Base-by-base conservation (phyloP, 2,329 filamentous ascomycete genomes). In the Talaromyces sp. region DNA sequence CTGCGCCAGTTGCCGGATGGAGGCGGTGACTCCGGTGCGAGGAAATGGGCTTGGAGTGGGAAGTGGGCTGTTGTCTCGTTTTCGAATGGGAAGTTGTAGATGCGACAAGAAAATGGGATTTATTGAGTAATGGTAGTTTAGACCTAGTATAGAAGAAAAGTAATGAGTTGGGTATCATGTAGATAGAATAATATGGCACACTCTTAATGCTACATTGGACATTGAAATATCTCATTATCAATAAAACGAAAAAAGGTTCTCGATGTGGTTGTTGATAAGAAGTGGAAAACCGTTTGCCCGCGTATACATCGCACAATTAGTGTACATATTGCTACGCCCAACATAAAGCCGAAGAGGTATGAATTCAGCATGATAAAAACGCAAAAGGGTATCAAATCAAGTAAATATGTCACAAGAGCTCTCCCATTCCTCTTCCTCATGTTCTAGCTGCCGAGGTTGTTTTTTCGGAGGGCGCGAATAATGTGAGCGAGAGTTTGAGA, bases 31-130 rank as follows among this genome's bases (percentile, higher is more conserved):
- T 85, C 69, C 77, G 90, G 76, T 64, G 85, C 87, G 27, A 85
- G 95, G 64, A 90, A 91, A 76, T 98, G 94, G 94, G 93, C 92
- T 0, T 98, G 93, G 93, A 90, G 87, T 73, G 94, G 94, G 49
- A 97, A 97, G 79, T 98, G 92, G 91, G 94, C 94, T 6, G 92
- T 98, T n/a, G 89, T 96, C 4, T 93, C 91, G 35, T 92, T 93
- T 72, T 92, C 85, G 54, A 85, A 89, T 70, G 90, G 90, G 0
- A 90, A 90, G 75, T 71, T 67, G 19, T 59, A 19, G 11, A 31
- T 31, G 27, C 27, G 11, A 1, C 3, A n/a, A 19, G 11, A 43
- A 27, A 4, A 16, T 31, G 2, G 37, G 7, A 2, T 13, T 43
- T 74, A 9, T 19, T 22, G 9, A 22, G 24, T 69, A 69, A 31